These are phyloP conservation scores for Xylaria scruposa DNA, from an alignment of 495 filamentous ascomycete species.

Conservation along the genomic window DNA sequence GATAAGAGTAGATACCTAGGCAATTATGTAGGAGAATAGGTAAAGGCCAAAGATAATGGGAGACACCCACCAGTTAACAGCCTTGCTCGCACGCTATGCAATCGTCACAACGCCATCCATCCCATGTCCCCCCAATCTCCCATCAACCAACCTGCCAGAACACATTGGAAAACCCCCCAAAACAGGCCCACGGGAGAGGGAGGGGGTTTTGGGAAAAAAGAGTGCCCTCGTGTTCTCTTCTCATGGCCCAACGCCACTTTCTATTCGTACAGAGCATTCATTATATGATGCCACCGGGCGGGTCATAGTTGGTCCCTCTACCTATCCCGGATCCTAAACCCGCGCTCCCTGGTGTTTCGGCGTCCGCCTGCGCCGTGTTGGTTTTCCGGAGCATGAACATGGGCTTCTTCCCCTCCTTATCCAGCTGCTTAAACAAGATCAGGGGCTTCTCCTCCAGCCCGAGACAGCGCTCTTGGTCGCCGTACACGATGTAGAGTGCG, in stretches of 20 bases:
- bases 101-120: conserved; percentile 18
- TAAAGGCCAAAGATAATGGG: conserved; percentile 18
- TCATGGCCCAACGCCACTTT: background rate
- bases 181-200: background rate
- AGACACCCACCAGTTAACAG: conserved; percentile 25
- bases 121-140: background rate
- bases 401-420: conserved; percentile 94
- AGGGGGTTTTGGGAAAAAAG: background rate
- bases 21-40: conserved; percentile 25
- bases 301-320: conserved; percentile 53
- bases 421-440: conserved; percentile 95
- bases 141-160: conserved; percentile 14
- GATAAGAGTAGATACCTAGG: background rate
- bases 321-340: conserved; percentile 49
- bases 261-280: conserved; percentile 26
- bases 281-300: conserved; percentile 64
- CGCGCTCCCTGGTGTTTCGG: conserved; percentile 54
- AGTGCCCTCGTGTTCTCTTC: background rate
- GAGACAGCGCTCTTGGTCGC: conserved; percentile 93
- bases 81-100: conserved; percentile 37
- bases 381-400: conserved; percentile 97
- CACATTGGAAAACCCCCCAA: conserved; percentile 8
- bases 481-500: conserved; percentile 96
- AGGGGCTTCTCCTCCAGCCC: conserved; percentile 91
- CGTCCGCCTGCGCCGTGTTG: conserved; percentile 52